A percentile compares a stretch with the other conserved stretches of the same genome.
These are phyloP conservation scores for Aspergillus bertholletiae DNA, from an alignment of 495 filamentous ascomycete species.

Conservation along the genomic window DNA sequence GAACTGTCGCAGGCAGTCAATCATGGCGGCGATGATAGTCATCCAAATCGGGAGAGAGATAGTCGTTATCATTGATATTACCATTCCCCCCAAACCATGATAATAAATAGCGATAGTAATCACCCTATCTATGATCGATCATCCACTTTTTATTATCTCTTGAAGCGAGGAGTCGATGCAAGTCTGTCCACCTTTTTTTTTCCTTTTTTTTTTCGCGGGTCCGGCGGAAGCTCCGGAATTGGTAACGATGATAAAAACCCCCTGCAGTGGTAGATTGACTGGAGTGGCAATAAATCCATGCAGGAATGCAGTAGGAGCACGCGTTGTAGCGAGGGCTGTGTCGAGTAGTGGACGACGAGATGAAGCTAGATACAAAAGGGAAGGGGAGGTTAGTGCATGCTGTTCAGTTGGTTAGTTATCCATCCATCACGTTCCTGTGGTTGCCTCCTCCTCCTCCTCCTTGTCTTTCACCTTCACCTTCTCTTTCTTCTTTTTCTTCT, in stretches of 20 bases:
- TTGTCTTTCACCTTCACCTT: too few species aligned
- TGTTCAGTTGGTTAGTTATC: background rate
- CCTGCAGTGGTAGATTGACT: background rate
- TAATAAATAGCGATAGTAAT: background rate
- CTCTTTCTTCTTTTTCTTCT: too few species aligned
- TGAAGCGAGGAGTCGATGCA: background rate
- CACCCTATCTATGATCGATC: background rate
- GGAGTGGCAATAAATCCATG: background rate
- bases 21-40: slow-evolving; percentile 7
- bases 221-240: slow-evolving; percentile 15
- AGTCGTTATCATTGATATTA: background rate
- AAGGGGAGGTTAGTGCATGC: too few species aligned
- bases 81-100: background rate
- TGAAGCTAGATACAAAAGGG: background rate
- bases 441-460: background rate
- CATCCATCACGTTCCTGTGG: background rate
- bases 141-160: background rate
- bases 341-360: background rate
- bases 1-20: slow-evolving; percentile 7
- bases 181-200: too few species aligned
- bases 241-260: background rate
- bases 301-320: background rate
- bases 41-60: background rate
- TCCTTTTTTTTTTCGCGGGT: slow-evolving; percentile 11
- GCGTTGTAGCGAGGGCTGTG: background rate